A percentile compares a stretch with the other conserved stretches of the same genome.
Conservation (phyloP, 192 early-diverging fungal genomes). For the Coemansia sp. region DNA sequence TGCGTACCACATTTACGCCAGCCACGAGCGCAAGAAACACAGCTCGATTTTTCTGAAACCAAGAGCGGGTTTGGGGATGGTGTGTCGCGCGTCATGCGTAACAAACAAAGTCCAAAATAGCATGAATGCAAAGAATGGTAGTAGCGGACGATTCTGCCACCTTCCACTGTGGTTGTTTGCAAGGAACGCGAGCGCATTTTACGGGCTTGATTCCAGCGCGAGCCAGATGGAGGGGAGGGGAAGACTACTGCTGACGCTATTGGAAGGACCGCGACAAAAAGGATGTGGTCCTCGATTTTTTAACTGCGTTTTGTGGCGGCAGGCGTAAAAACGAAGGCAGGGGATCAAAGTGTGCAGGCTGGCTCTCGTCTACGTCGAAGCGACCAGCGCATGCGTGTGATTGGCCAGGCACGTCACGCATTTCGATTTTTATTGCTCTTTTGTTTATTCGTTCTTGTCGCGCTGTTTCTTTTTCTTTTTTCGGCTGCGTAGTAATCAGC, state of each 20-base stretch:
- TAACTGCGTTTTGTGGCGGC: background rate
- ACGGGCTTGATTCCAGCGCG: background rate
- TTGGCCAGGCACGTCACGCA: slow-evolving; percentile 15
- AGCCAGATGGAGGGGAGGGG: background rate
- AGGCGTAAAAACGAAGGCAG: background rate
- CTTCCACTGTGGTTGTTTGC: background rate
- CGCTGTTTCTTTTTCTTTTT: background rate
- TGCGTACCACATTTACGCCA: background rate
- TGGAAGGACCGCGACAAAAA: background rate
- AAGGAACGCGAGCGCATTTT: slow-evolving; percentile 2
- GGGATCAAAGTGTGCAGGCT: background rate
- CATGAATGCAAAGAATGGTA: slow-evolving; percentile 12
- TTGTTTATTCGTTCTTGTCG: background rate
- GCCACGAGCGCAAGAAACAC: background rate
- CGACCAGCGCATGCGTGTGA: slow-evolving; percentile 9
- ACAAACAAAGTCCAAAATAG: slow-evolving; percentile 4
- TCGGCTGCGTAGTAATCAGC: background rate
- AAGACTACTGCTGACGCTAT: background rate
- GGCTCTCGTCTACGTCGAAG: background rate
- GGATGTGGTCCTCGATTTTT: slow-evolving; percentile 6
- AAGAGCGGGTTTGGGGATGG: background rate
- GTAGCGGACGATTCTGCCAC: background rate
- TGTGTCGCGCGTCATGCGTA: background rate
- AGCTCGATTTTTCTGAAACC: background rate
- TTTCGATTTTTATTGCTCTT: slow-evolving; percentile 16